Evolutionary conservation across 2,329 filamentous ascomycete genomes (phyloP).

Genomic region (Endocalyx cinctus): DNA sequence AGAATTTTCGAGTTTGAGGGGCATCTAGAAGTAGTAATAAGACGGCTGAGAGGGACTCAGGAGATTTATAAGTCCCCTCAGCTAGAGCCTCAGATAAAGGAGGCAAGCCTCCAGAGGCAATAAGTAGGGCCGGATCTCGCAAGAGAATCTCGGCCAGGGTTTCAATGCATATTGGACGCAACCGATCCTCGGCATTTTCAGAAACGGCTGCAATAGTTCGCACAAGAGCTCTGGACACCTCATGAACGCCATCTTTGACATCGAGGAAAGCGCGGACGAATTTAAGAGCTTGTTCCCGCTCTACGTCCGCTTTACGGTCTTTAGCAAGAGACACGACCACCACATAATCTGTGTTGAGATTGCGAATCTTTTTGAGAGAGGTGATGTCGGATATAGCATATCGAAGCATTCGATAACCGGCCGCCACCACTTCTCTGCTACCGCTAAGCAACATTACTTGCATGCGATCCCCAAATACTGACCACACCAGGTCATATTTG

Average conservation of each 20-base stretch:
- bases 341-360: conserved; percentile 84
- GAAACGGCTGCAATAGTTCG: conserved; percentile 88
- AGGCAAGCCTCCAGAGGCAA: conserved; percentile 78
- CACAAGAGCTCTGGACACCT: conserved; percentile 82
- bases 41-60: conserved; percentile 81
- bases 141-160: conserved; percentile 90
- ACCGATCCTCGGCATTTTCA: conserved; percentile 76
- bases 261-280: conserved; percentile 94
- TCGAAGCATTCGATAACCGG: conserved; percentile 87
- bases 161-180: conserved; percentile 87
- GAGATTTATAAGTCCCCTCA: conserved; percentile 87
- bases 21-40: conserved; percentile 87
- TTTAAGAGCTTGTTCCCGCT: conserved; percentile 94
- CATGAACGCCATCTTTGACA: conserved; percentile 84
- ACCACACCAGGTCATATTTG: conserved; percentile 96
- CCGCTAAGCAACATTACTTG: conserved; percentile 96
- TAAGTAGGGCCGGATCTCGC: conserved; percentile 74
- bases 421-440: conserved; percentile 90
- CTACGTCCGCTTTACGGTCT: conserved; percentile 93
- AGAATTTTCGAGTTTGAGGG: conserved; percentile 71
- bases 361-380: conserved; percentile 83
- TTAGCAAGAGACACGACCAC: conserved; percentile 91
- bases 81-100: conserved; percentile 87
- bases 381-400: conserved; percentile 91
- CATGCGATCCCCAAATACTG: conserved; percentile 87